phyloP scores from a whole-genome alignment of 2,329 filamentous ascomycete genomes.

The Didymella arachidicola region DNA sequence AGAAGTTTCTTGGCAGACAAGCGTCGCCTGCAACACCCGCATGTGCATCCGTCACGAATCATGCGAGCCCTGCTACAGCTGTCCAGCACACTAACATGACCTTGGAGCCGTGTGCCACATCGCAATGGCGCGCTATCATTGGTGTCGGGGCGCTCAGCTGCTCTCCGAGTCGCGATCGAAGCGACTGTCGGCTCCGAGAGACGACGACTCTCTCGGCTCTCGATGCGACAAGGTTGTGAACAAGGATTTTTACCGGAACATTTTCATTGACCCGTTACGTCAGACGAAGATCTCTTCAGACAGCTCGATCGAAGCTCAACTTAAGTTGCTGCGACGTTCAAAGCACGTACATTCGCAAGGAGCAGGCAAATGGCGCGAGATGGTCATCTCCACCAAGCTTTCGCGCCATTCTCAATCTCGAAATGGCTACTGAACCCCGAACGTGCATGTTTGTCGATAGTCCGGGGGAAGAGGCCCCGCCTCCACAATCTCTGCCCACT shows the following conservation, averaged over 20 bases:
- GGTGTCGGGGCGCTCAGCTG: neutral
- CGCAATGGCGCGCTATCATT: neutral
- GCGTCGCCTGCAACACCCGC: slow-evolving; percentile 9
- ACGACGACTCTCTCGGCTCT: slow-evolving; percentile 3
- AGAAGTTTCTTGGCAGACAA: slow-evolving; percentile 5
- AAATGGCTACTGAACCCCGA: slow-evolving; percentile 6
- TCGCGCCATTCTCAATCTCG: neutral
- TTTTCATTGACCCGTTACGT: slow-evolving; percentile 9
- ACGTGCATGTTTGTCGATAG: slow-evolving; percentile 3
- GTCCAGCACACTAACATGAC: neutral
- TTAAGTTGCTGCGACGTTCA: neutral
- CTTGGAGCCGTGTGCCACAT: neutral
- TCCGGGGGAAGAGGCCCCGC: slow-evolving; percentile 9
- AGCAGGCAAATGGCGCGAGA: neutral
- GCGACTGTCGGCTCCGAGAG: slow-evolving; percentile 4
- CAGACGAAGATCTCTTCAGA: slow-evolving; percentile 3
- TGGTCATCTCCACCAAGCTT: neutral
- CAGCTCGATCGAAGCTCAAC: too few relatives aligned
- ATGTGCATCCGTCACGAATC: slow-evolving; percentile 12
- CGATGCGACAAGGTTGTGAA: slow-evolving; percentile 13
- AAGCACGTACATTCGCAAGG: neutral
- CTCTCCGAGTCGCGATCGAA: neutral
- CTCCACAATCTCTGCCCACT: slow-evolving; percentile 18
- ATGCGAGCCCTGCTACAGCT: neutral
- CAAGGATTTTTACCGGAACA: slow-evolving; percentile 9